Percentiles rank a stretch among this genome's conserved stretches.
phyloP scores from a whole-genome alignment of 2,329 filamentous ascomycete genomes.

The Diaporthe sp. region DNA sequence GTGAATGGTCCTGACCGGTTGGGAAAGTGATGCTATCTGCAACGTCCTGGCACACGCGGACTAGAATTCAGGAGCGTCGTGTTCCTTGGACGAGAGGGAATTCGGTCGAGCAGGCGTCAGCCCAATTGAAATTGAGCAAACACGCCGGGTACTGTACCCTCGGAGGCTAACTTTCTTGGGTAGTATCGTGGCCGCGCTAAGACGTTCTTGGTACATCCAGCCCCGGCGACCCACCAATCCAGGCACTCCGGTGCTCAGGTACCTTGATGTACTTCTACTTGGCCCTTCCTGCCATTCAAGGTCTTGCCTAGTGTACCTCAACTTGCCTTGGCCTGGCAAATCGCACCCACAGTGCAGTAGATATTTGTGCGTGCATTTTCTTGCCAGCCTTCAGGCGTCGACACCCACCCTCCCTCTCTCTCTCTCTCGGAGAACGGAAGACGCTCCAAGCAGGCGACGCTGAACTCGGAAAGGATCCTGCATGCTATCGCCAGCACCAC shows the following conservation, averaged over 20 bases:
- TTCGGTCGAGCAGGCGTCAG: background rate
- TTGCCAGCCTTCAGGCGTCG: background rate
- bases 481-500: background rate
- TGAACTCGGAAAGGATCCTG: slow-evolving; percentile 24
- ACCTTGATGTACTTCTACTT: slow-evolving; percentile 11
- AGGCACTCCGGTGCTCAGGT: background rate
- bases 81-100: slow-evolving; percentile 5
- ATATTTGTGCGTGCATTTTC: background rate
- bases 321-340: slow-evolving; percentile 3
- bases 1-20: slow-evolving; percentile 23
- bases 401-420: background rate
- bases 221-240: background rate
- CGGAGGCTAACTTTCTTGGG: background rate
- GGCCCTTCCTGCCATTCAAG: background rate
- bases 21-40: slow-evolving; percentile 28
- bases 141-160: slow-evolving; percentile 10
- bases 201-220: background rate
- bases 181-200: background rate
- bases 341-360: background rate
- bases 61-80: slow-evolving; percentile 17
- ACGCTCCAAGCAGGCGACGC: background rate
- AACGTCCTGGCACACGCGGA: slow-evolving; percentile 18
- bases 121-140: background rate
- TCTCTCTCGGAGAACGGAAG: background rate
- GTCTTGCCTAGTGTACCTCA: slow-evolving; percentile 8